These are phyloP conservation scores for Sanghuangporus sanghuang DNA, from an alignment of 1,284 basidiomycete species.

Conservation along the genomic window DNA sequence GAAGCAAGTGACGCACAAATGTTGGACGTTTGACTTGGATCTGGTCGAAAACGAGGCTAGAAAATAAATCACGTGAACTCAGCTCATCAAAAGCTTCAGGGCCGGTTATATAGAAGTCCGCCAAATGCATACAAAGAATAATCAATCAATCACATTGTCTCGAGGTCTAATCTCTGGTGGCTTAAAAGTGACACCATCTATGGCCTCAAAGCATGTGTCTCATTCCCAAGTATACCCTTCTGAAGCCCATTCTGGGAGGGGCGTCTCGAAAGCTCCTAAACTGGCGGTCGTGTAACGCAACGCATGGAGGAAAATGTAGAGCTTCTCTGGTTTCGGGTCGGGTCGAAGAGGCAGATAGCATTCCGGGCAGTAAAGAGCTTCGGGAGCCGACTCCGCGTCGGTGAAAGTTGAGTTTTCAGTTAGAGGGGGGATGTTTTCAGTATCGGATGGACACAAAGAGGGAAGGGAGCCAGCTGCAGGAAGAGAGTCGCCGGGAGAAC, in stretches of 20 bases:
- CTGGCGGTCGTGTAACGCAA: constrained; percentile 70
- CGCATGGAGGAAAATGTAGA: constrained; percentile 94
- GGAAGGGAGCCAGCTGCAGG: not conserved
- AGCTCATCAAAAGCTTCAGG: not conserved
- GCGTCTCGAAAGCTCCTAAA: constrained; percentile 68
- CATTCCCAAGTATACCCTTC: constrained; percentile 56
- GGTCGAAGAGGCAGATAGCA: constrained; percentile 89
- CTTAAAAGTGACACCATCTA: not conserved
- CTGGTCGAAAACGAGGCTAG: not conserved
- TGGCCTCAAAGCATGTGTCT: not conserved
- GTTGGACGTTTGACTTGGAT: not conserved
- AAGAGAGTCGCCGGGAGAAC: not conserved
- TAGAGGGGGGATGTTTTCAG: not conserved
- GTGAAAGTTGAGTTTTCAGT: not conserved
- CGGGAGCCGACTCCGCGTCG: constrained; percentile 3
- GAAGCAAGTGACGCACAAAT: not conserved
- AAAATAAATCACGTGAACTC: not conserved
- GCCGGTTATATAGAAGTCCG: not conserved
- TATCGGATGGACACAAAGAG: not conserved
- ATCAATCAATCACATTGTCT: too few species aligned
- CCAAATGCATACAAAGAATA: too few species aligned
- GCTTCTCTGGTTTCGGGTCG: constrained; percentile 83
- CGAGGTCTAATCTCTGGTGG: too few species aligned
- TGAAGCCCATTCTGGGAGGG: constrained; percentile 68
- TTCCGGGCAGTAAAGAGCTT: constrained; percentile 65